phyloP scores from a whole-genome alignment of 768 basidiomycete species.

The Serpula lacrymans region DNA sequence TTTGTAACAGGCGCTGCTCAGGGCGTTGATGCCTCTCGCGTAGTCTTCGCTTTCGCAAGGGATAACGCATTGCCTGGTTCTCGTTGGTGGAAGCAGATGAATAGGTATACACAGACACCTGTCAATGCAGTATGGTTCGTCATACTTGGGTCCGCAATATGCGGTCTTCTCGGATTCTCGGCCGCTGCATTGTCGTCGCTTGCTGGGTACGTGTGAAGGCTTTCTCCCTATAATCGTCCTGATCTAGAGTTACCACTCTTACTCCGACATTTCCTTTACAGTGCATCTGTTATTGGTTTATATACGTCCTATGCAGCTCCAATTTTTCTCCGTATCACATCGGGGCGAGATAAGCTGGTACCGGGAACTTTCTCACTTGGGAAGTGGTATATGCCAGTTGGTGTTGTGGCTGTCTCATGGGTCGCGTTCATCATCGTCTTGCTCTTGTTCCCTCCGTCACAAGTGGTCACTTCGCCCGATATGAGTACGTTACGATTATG shows the following conservation, averaged over 20 bases:
- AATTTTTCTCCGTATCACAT: conserved; percentile 70
- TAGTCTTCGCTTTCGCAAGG: conserved; percentile 71
- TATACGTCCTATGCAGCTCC: conserved; percentile 63
- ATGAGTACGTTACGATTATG: conserved; percentile 48
- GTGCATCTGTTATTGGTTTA: conserved; percentile 67
- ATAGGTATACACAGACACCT: conserved; percentile 58
- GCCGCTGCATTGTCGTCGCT: conserved; percentile 59
- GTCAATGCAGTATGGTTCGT: conserved; percentile 79
- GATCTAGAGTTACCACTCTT: background rate
- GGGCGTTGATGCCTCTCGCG: conserved; percentile 71
- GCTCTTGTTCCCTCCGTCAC: conserved; percentile 52
- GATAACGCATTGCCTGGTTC: conserved; percentile 76
- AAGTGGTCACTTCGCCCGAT: conserved; percentile 34
- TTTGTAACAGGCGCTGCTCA: conserved; percentile 74
- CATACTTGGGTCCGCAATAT: conserved; percentile 50
- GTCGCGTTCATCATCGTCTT: conserved; percentile 58
- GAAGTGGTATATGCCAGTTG: conserved; percentile 56
- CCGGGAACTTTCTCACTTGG: conserved; percentile 65
- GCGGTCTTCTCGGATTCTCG: conserved; percentile 66
- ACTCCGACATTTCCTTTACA: conserved; percentile 19
- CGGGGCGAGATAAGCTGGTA: conserved; percentile 52
- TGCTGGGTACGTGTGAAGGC: conserved; percentile 54
- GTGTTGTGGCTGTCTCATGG: conserved; percentile 62
- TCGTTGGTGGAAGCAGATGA: conserved; percentile 64
- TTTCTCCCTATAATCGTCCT: background rate